Conservation (phyloP, 2,329 filamentous ascomycete species). For the Fusarium napiforme region DNA sequence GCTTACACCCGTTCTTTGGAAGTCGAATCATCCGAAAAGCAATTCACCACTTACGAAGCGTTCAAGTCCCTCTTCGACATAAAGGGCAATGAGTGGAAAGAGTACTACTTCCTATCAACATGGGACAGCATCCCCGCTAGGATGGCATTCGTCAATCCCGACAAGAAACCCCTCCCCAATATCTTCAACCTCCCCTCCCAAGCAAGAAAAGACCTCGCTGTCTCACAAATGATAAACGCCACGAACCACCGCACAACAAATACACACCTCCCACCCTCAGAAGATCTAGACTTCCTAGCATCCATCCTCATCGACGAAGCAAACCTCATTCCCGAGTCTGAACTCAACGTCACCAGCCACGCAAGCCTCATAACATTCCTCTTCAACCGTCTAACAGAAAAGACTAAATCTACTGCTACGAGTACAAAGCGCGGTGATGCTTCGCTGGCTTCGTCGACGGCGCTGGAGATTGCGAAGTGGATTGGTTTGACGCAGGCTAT, state of each 20-base stretch:
- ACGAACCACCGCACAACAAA: slow-evolving; percentile 15
- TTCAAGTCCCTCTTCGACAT: slow-evolving; percentile 42
- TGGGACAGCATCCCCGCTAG: slow-evolving; percentile 46
- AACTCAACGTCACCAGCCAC: slow-evolving; percentile 34
- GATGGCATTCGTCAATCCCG: slow-evolving; percentile 43
- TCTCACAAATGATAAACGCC: slow-evolving; percentile 32
- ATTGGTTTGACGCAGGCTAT: slow-evolving; percentile 40
- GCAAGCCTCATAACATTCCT: slow-evolving; percentile 31
- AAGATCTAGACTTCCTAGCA: slow-evolving; percentile 40
- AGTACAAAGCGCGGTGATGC: neutral
- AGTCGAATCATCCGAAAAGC: accelerated
- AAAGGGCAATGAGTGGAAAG: slow-evolving; percentile 42
- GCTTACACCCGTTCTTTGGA: slow-evolving; percentile 33
- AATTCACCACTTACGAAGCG: slow-evolving; percentile 25
- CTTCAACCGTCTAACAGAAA: neutral
- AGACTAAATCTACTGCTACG: neutral
- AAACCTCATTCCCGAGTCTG: slow-evolving; percentile 17
- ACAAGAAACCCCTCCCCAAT: slow-evolving; percentile 46
- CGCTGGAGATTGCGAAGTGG: slow-evolving; percentile 26
- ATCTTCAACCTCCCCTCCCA: slow-evolving; percentile 32
- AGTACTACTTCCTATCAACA: slow-evolving; percentile 39
- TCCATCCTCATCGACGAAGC: slow-evolving; percentile 38
- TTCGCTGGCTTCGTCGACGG: slow-evolving; percentile 16
- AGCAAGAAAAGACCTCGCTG: slow-evolving; percentile 28
- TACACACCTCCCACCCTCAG: neutral